Conservation (phyloP, 1,284 basidiomycete genomes). For the Sphaerobolus stellatus region DNA sequence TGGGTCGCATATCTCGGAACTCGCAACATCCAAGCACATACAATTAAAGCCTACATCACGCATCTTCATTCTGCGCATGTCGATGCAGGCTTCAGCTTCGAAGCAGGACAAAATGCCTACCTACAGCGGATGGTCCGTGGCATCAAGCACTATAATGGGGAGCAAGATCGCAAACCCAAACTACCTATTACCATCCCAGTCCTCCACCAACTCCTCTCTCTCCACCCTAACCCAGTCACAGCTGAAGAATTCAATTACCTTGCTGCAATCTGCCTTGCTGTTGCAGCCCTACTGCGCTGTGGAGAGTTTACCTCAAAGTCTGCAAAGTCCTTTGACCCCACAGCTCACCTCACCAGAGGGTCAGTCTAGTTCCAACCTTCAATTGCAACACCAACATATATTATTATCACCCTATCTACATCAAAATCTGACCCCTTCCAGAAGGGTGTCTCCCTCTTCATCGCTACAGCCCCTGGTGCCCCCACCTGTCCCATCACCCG, state of each 20-base stretch:
- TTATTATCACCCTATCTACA: constrained; percentile 31
- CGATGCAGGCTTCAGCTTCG: constrained; percentile 23
- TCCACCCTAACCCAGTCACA: constrained; percentile 11
- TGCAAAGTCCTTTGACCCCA: constrained; percentile 21
- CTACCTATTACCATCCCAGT: too few species aligned
- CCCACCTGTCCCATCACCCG: constrained; percentile 28
- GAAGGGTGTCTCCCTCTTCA: constrained; percentile 30
- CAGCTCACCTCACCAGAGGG: constrained; percentile 24
- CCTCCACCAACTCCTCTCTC: constrained; percentile 21
- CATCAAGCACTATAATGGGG: constrained; percentile 32
- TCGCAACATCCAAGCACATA: constrained; percentile 27
- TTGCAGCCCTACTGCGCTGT: constrained; percentile 31
- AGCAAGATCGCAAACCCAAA: constrained; percentile 21
- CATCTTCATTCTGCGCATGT: constrained; percentile 30
- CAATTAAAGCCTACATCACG: too few species aligned
- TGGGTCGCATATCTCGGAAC: constrained; percentile 30
- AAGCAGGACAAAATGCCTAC: constrained; percentile 21
- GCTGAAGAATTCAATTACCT: constrained; percentile 15
- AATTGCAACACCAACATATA: constrained; percentile 22
- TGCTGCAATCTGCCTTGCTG: constrained; percentile 29
- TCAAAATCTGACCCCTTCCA: constrained; percentile 43
- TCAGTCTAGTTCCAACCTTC: constrained; percentile 28
- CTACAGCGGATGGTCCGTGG: constrained; percentile 27
- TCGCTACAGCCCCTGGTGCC: constrained; percentile 24
- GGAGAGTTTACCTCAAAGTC: constrained; percentile 30